phyloP scores from a whole-genome alignment of 2,329 filamentous ascomycete species.

The Rhinocladiella mackenziei region DNA sequence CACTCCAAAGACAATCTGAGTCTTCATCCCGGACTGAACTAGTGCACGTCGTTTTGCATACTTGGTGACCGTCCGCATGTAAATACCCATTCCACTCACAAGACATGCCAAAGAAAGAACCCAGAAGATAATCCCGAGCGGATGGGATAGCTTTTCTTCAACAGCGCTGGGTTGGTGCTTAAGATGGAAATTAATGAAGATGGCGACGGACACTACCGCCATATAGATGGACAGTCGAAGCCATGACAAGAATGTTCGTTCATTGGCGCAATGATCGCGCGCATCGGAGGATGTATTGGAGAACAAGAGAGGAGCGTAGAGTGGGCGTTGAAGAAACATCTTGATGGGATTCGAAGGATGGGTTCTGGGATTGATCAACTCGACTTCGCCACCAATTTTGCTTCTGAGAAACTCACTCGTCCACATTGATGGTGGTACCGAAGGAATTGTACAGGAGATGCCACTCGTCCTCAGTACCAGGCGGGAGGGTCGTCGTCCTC shows the following conservation, averaged over 20 bases:
- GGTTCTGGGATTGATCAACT: constrained; percentile 9
- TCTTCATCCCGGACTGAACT: constrained; percentile 92
- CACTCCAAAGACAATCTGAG: constrained; percentile 64
- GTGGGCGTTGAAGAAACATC: constrained; percentile 51
- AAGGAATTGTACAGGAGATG: constrained; percentile 29
- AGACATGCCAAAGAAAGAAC: constrained; percentile 72
- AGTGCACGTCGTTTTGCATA: constrained; percentile 75
- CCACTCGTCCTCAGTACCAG: constrained; percentile 14
- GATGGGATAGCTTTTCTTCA: constrained; percentile 73
- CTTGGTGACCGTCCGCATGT: constrained; percentile 75
- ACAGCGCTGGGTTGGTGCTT: constrained; percentile 64
- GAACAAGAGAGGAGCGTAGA: constrained; percentile 60
- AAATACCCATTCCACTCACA: constrained; percentile 74
- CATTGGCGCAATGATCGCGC: constrained; percentile 63
- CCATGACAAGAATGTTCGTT: constrained; percentile 81
- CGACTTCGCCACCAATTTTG: neutral
- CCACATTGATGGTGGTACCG: constrained; percentile 18
- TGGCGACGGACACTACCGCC: constrained; percentile 81
- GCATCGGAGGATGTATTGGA: constrained; percentile 64
- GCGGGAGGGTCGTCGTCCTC: neutral
- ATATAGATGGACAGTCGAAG: constrained; percentile 86
- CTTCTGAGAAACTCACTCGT: constrained; percentile 14
- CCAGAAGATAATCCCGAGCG: constrained; percentile 88
- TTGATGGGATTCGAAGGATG: constrained; percentile 33
- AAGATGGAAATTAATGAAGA: constrained; percentile 89